Conservation (phyloP, 805 yeast genomes). For the Saturnispora galanensis region DNA sequence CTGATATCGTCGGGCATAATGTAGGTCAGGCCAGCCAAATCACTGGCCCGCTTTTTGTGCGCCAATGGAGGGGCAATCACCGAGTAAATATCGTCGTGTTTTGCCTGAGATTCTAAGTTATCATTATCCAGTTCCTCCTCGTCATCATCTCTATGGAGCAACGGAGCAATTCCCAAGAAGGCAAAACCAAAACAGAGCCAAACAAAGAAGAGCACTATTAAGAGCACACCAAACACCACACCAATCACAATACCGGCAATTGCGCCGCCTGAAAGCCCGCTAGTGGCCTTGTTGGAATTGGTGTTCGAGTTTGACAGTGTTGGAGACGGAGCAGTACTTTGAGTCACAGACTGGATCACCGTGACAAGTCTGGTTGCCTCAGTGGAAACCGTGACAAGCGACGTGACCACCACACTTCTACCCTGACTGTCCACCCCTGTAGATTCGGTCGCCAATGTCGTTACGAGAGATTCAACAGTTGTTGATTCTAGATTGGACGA, state of each 20-base stretch:
- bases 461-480: constrained; percentile 8
- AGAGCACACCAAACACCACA: constrained; percentile 18
- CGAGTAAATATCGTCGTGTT: constrained; percentile 6
- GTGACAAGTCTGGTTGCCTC: constrained; percentile 18
- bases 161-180: constrained; percentile 12
- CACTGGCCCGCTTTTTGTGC: constrained; percentile 3
- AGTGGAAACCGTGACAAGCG: constrained; percentile 11
- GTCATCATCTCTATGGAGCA: constrained; percentile 16
- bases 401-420: constrained; percentile 7
- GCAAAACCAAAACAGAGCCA: constrained; percentile 12
- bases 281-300: constrained; percentile 5
- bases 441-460: constrained; percentile 12
- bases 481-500: constrained; percentile 11
- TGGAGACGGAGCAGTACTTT: constrained; percentile 13
- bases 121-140: constrained; percentile 15
- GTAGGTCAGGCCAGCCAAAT: constrained; percentile 10
- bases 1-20: constrained; percentile 12
- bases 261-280: constrained; percentile 23
- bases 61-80: constrained; percentile 2
- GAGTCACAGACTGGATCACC: constrained; percentile 19
- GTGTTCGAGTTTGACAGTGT: constrained; percentile 5
- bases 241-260: constrained; percentile 30
- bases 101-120: constrained; percentile 8
- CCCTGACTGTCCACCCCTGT: constrained; percentile 7
- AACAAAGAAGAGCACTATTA: constrained; percentile 14